Base-by-base conservation (phyloP, 352 stramenopile genomes). In the Blastocystis sp. region DNA sequence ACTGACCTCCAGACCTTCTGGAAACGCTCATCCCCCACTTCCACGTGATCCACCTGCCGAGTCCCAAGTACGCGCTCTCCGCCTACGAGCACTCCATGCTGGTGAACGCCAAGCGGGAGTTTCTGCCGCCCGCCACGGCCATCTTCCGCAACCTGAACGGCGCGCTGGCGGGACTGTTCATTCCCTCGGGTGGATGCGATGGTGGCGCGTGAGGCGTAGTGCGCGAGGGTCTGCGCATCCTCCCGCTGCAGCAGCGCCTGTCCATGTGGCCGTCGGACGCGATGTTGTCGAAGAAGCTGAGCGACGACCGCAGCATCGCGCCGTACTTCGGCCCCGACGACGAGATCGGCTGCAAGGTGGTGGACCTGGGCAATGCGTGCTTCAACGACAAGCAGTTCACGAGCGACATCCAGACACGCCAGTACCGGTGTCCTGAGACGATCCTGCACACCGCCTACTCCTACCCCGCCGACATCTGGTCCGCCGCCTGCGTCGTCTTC, bases 341-440 rank as follows among this genome's bases (percentile, higher is more conserved):
- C 76, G 90, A 91, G 38, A 91, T 95, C 48, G 90, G 93, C 54
- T 90, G 91, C 10, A 95, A 96, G 87, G 92, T 99, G 64, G 98
- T 98, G 43, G 97, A 99, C 92, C 91, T 99, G n/a, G 97, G 97
- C 79, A 99, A 99, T 90, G 96, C 97, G 0, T 99, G 97, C 91
- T 99, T 96, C 96, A 98, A 94, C 21, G 92, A 98, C 89, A 96
- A 98, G 87, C 97, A 98, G 91, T 99, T 99, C 90, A 98, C 96
- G 62, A 95, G 98, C 89, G 97, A 99, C 90, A 99, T 99, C 89
- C 97, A 99, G 91, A 99, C 97, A 28, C 93, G 97, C n/a, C 97
- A 99, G 92, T 99, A 99, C 90, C 94, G 97, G 3, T 96, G 94
- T 57, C 97, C 97, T 6, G 97, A 99, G 91, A 97, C 98, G 38